These are phyloP conservation scores for Cryphonectria naterciae DNA, from an alignment of 2,329 filamentous ascomycete genomes.

Conservation along the genomic window DNA sequence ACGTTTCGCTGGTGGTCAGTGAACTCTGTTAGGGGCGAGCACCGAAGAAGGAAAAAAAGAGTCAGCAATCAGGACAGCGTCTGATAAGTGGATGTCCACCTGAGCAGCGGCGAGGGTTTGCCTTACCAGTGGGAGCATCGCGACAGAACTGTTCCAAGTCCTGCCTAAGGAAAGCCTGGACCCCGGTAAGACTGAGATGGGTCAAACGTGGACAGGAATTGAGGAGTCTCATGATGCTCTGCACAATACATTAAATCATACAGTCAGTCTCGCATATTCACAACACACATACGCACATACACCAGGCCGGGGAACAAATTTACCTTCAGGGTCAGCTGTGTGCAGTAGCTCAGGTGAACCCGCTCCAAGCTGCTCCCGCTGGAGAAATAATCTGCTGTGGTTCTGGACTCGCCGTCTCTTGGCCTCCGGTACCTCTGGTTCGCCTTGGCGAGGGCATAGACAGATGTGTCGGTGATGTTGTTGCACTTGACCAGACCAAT, in stretches of 20 bases:
- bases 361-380: slow-evolving; percentile 76
- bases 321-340: slow-evolving; percentile 80
- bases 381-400: slow-evolving; percentile 56
- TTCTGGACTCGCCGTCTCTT: slow-evolving; percentile 52
- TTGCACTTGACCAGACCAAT: slow-evolving; percentile 95
- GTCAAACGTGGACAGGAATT: slow-evolving; percentile 92
- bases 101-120: not conserved
- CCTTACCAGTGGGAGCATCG: slow-evolving; percentile 73
- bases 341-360: slow-evolving; percentile 95
- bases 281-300: not conserved
- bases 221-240: slow-evolving; percentile 89
- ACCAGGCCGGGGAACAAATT: slow-evolving; percentile 38
- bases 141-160: slow-evolving; percentile 87
- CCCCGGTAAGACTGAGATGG: slow-evolving; percentile 91
- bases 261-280: slow-evolving; percentile 23
- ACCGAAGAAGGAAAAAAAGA: not conserved
- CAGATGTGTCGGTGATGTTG: slow-evolving; percentile 86
- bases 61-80: slow-evolving; percentile 4
- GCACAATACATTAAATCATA: slow-evolving; percentile 37
- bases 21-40: slow-evolving; percentile 66
- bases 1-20: slow-evolving; percentile 93
- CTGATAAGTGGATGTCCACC: not conserved
- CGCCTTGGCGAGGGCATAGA: slow-evolving; percentile 78
- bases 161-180: slow-evolving; percentile 84
- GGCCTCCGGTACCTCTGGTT: slow-evolving; percentile 57